Evolutionary conservation across 169 alveolate species (phyloP).

Genomic region (Ichthyophthirius multifiliis): DNA sequence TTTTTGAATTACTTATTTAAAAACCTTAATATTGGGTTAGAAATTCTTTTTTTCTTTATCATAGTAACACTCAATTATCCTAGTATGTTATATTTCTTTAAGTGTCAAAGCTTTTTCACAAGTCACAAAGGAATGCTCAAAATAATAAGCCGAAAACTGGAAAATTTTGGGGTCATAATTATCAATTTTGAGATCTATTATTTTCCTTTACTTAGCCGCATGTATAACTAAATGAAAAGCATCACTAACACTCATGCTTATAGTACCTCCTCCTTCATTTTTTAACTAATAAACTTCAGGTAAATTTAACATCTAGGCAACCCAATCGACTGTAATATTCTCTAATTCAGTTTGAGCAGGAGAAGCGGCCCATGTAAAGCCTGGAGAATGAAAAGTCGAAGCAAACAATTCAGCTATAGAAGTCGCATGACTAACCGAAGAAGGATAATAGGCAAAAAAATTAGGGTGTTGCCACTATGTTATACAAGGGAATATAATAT

Average conservation of each 20-base stretch:
- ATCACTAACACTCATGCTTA: constrained; percentile 23
- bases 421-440: constrained; percentile 25
- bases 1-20: constrained; percentile 8
- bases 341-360: constrained; percentile 45
- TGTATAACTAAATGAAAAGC: constrained; percentile 16
- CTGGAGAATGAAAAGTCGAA: constrained; percentile 36
- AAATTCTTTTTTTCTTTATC: constrained; percentile 14
- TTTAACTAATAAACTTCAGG: constrained; percentile 14
- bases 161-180: neutral
- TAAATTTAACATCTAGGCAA: constrained; percentile 12
- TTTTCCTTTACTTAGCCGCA: constrained; percentile 39
- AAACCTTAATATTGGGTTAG: neutral
- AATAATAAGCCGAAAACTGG: constrained; percentile 22
- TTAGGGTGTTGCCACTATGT: constrained; percentile 43
- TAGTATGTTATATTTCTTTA: constrained; percentile 23
- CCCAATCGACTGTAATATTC: constrained; percentile 38
- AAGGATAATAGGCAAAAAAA: constrained; percentile 37
- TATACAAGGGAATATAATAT: neutral
- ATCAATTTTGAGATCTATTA: constrained; percentile 14
- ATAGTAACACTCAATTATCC: constrained; percentile 9
- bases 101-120: constrained; percentile 18
- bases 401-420: constrained; percentile 42
- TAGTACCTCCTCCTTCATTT: constrained; percentile 43
- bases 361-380: constrained; percentile 25
- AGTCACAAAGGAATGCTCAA: constrained; percentile 7